Evolutionary conservation across 495 filamentous ascomycete species (phyloP), one percentile per base, ranked within the genome.

Genomic region (Clohesyomyces aquaticus): DNA sequence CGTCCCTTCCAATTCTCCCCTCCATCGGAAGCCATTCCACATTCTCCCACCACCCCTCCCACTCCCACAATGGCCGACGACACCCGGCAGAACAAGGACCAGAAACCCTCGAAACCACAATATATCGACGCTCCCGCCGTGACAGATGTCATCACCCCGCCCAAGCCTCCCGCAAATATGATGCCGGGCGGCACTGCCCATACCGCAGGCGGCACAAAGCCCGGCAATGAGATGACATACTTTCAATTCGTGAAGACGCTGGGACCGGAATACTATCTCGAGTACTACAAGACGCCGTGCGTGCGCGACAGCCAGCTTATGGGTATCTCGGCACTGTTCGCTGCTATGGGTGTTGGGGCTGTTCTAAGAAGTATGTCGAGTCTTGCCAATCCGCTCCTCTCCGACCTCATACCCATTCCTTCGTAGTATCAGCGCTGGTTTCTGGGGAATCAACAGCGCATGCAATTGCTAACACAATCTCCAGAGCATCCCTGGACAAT

Each of bases 261-360:
- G 51, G 83, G 82, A 16, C 53, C 85, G 9, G 77, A 85, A 49
- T 89, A 96, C 72, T 87, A 92, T 56, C 78, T 85, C 25, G 82
- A 84, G 10, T 81, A 96, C 59, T 86, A 93, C 75, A 87, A 88
- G 71, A 80, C 84, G 63, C 94, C 93, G 19, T 97, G 94, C 76
- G 87, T 89, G 3, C 84, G 93, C 26, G 87, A 94, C 67, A 85
- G 90, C 16, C 76, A 96, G 58, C 76, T 98, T 70, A 85, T 87
- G 0, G 94, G 92, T 23, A 94, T 98, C 68, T 87, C 83, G 1
- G 81, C 82, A 4, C 93, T 90, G 10, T 87, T 91, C 61, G 88
- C 79, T 21, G 72, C 90, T 28, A 92, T 93, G 45, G 87, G 84
- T 38, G 61, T 90, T 42, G 81, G 88, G 43, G 88, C 83, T 72